phyloP scores from a whole-genome alignment of 2,329 filamentous ascomycete species.

The Arthrinium puccinioides region DNA sequence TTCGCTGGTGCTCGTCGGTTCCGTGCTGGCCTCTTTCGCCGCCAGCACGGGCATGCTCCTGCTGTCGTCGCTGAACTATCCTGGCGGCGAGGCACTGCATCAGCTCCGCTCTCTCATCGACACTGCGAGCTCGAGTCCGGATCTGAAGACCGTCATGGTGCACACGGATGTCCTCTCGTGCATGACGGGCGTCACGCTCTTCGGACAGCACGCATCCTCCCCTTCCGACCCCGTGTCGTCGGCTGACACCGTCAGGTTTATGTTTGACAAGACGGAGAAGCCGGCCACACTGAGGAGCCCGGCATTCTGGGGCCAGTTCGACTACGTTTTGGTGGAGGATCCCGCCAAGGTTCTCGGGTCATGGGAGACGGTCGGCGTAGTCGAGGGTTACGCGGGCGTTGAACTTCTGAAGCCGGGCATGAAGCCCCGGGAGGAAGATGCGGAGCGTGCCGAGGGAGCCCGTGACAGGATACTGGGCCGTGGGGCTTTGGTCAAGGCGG shows the following conservation, averaged over 20 bases:
- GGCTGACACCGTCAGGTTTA: constrained; percentile 20
- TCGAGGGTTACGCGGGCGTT: constrained; percentile 52
- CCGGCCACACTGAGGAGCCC: constrained; percentile 32
- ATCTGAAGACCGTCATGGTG: constrained; percentile 32
- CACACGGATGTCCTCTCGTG: constrained; percentile 62
- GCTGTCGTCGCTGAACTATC: constrained; percentile 86
- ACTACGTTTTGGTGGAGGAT: constrained; percentile 54
- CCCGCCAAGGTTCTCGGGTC: constrained; percentile 34
- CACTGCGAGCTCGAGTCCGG: constrained; percentile 19
- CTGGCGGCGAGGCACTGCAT: constrained; percentile 72
- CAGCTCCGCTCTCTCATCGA: constrained; percentile 37
- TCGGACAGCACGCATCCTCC: constrained; percentile 40
- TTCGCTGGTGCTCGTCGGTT: constrained; percentile 48
- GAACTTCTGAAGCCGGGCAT: constrained; percentile 46
- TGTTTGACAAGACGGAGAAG: constrained; percentile 59
- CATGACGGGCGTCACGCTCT: constrained; percentile 65
- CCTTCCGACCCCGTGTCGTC: constrained; percentile 14
- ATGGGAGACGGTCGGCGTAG: constrained; percentile 50
- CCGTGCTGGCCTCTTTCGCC: constrained; percentile 51
- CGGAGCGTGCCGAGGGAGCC: constrained; percentile 14
- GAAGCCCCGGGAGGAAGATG: constrained; percentile 10
- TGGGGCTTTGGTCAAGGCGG: constrained; percentile 29
- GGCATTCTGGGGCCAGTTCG: constrained; percentile 55
- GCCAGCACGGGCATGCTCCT: constrained; percentile 62
- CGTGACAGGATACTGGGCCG: constrained; percentile 39